These are phyloP conservation scores for Penicillium ochrochloron DNA, from an alignment of 495 filamentous ascomycete genomes.

Conservation along the genomic window DNA sequence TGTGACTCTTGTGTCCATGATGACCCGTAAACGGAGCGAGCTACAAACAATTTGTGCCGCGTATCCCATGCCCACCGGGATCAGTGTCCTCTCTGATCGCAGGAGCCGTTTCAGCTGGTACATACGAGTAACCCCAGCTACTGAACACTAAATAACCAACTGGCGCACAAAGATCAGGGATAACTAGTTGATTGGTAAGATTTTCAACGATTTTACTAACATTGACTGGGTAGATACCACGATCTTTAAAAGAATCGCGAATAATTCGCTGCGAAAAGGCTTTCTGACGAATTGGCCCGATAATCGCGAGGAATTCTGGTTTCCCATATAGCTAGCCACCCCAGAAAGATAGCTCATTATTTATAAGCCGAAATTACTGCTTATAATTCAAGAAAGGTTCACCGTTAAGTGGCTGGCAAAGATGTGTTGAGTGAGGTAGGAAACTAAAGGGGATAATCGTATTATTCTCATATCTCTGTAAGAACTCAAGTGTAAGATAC, in stretches of 20 bases:
- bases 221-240: background rate
- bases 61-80: too few relatives aligned
- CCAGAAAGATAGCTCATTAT: background rate
- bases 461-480: background rate
- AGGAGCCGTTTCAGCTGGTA: too few relatives aligned
- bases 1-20: too few relatives aligned
- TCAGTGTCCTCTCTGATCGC: too few relatives aligned
- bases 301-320: background rate
- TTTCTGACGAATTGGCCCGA: background rate
- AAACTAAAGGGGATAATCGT: background rate
- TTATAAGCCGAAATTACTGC: background rate
- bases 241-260: background rate
- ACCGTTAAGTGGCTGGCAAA: background rate
- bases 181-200: too few relatives aligned
- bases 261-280: background rate
- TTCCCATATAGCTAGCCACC: background rate
- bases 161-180: too few relatives aligned
- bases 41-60: too few relatives aligned
- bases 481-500: background rate
- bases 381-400: background rate
- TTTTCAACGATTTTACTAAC: background rate
- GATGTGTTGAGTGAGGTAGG: background rate
- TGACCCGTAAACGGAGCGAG: too few relatives aligned
- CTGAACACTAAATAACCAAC: too few relatives aligned
- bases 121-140: too few relatives aligned